Conservation (phyloP, 2,329 filamentous ascomycete species). For the Fusarium phyllophilum region DNA sequence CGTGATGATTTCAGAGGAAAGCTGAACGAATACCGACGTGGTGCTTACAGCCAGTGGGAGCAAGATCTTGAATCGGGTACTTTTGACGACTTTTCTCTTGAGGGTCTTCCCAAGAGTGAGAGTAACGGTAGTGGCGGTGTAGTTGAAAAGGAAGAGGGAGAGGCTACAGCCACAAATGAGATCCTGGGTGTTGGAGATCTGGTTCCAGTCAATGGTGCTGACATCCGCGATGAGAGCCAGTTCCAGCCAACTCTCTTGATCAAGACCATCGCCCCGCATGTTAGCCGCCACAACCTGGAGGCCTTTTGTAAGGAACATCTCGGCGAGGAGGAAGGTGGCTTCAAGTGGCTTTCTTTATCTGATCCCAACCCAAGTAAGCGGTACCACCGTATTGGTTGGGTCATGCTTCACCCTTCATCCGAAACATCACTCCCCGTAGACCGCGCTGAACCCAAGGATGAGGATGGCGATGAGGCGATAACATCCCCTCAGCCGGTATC, state of each 20-base stretch:
- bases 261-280: slow-evolving; percentile 97
- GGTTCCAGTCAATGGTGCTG: slow-evolving; percentile 82
- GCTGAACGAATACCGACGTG: slow-evolving; percentile 81
- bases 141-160: slow-evolving; percentile 94
- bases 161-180: slow-evolving; percentile 90
- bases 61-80: slow-evolving; percentile 83
- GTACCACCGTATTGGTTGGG: slow-evolving; percentile 98
- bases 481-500: slow-evolving; percentile 63
- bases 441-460: slow-evolving; percentile 77
- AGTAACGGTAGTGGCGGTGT: slow-evolving; percentile 86
- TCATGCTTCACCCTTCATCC: slow-evolving; percentile 86
- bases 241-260: slow-evolving; percentile 93
- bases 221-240: slow-evolving; percentile 88
- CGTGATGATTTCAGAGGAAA: slow-evolving; percentile 78
- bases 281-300: slow-evolving; percentile 92
- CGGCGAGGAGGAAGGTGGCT: slow-evolving; percentile 89
- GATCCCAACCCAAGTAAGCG: slow-evolving; percentile 97
- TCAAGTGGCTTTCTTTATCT: slow-evolving; percentile 94
- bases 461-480: slow-evolving; percentile 67
- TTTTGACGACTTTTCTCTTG: slow-evolving; percentile 94
- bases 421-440: slow-evolving; percentile 74
- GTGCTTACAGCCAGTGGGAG: slow-evolving; percentile 87
- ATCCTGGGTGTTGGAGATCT: slow-evolving; percentile 92
- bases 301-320: slow-evolving; percentile 94
- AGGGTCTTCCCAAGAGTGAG: slow-evolving; percentile 93